A percentile compares a stretch with the other conserved stretches of the same genome.
These are phyloP conservation scores for Vanrija sp. DNA, from an alignment of 1,284 basidiomycete species.

Conservation along the genomic window DNA sequence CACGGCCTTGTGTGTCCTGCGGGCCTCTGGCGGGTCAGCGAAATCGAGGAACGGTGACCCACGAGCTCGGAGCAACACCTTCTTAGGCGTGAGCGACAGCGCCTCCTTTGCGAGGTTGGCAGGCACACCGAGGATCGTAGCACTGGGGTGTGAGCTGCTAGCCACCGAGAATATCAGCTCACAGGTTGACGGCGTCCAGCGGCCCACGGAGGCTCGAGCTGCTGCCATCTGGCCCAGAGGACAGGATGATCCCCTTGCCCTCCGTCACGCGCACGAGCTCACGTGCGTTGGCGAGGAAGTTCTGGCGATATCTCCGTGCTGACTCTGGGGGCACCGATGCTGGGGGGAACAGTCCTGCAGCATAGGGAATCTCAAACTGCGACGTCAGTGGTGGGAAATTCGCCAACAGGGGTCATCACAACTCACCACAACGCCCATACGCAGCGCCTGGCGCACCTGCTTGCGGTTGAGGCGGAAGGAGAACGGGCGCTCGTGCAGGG, in stretches of 20 bases:
- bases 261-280: slow-evolving; percentile 46
- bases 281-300: slow-evolving; percentile 46
- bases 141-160: slow-evolving; percentile 20
- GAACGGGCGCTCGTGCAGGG: slow-evolving; percentile 44
- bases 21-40: slow-evolving; percentile 30
- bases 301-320: slow-evolving; percentile 39
- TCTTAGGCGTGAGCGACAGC: slow-evolving; percentile 35
- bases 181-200: slow-evolving; percentile 47
- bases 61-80: slow-evolving; percentile 47
- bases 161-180: slow-evolving; percentile 2
- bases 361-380: slow-evolving; percentile 48
- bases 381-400: neutral
- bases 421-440: slow-evolving; percentile 49
- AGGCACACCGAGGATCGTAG: slow-evolving; percentile 45
- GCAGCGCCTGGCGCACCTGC: slow-evolving; percentile 44
- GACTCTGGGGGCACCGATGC: slow-evolving; percentile 25
- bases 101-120: slow-evolving; percentile 49
- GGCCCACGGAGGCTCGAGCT: slow-evolving; percentile 36
- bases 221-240: slow-evolving; percentile 37
- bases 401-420: neutral
- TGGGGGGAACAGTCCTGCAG: slow-evolving; percentile 40
- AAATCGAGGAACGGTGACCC: slow-evolving; percentile 11
- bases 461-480: slow-evolving; percentile 43
- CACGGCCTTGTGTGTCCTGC: slow-evolving; percentile 45
- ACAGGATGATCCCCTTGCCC: slow-evolving; percentile 46